Evolutionary conservation across 495 filamentous ascomycete species (phyloP), one percentile per base, ranked within the genome.

Genomic region (Xylaria venustula): DNA sequence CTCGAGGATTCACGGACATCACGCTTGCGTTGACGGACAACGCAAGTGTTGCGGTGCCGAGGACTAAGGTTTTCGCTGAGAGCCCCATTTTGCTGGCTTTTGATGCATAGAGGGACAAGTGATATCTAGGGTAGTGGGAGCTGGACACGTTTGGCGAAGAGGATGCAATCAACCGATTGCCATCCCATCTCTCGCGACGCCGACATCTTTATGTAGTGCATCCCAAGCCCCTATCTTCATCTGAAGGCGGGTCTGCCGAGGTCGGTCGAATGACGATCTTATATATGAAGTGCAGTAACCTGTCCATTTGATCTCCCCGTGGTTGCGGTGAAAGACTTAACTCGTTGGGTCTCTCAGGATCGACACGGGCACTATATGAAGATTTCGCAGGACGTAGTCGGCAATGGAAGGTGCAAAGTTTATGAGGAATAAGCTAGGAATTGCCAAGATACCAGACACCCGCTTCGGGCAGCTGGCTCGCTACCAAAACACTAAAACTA

Each of bases 11-110:
- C 7, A 25, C 17, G 36, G 48, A 37, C 4, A 47, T 20, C 20
- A 37, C n/a, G 3, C 20, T 37, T 11, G 56, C 45, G 34, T 51
- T 49, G 56, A n/a, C 46, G 45, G 32, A 51, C 0, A 51, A 46
- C 2, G 37, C 47, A 15, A 60, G 48, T 15, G 55, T 32, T 15
- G 46, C 36, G 17, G 40, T 44, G 19, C 58, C 17, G 28, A 53
- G 23, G 17, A 32, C 12, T 7, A 60, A 66, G 7, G 32, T n/a
- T 30, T 58, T 58, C 15, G 34, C 23, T 32, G 20, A 49, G 41
- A 32, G 19, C 36, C 23, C 28, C 54, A 57, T 57, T n/a, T 46
- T 26, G 26, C 23, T 20, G 28, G 15, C 6, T 36, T 51, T 28
- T n/a, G 4, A 14, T 5, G 14, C 37, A 15, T 3, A 40, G 37